These are phyloP conservation scores for Nephelium lappaceum DNA, from an alignment of 345 rosid genomes.

Conservation along the genomic window DNA sequence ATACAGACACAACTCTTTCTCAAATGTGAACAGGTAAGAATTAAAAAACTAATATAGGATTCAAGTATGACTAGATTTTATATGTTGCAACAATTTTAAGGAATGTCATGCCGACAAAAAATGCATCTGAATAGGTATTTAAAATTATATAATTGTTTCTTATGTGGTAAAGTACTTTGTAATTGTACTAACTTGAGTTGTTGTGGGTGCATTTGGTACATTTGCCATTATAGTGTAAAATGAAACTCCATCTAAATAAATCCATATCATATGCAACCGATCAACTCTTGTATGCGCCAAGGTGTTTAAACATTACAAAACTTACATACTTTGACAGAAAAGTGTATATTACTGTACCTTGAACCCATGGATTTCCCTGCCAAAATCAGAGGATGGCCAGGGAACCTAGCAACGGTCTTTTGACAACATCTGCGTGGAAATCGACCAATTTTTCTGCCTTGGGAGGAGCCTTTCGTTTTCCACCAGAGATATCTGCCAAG, in stretches of 20 bases:
- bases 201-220: too few species aligned
- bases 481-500: slow-evolving; percentile 64
- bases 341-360: slow-evolving; percentile 40
- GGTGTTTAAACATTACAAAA: neutral
- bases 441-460: slow-evolving; percentile 85
- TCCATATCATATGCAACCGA: neutral
- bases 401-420: slow-evolving; percentile 54
- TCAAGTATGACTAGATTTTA: neutral
- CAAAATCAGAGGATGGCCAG: slow-evolving; percentile 74
- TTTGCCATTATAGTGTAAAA: neutral
- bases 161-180: too few species aligned
- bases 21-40: too few species aligned
- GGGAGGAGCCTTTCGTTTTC: slow-evolving; percentile 65
- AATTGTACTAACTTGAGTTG: too few species aligned
- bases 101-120: too few species aligned
- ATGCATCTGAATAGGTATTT: too few species aligned
- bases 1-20: too few species aligned
- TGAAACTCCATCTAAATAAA: neutral
- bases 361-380: slow-evolving; percentile 98
- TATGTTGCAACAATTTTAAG: neutral
- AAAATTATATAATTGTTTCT: too few species aligned
- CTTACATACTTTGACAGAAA: neutral
- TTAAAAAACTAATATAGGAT: neutral
- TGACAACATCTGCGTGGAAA: slow-evolving; percentile 66
- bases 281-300: neutral